Conservation (phyloP, 495 filamentous ascomycete genomes). For the Articulospora tetracladia region DNA sequence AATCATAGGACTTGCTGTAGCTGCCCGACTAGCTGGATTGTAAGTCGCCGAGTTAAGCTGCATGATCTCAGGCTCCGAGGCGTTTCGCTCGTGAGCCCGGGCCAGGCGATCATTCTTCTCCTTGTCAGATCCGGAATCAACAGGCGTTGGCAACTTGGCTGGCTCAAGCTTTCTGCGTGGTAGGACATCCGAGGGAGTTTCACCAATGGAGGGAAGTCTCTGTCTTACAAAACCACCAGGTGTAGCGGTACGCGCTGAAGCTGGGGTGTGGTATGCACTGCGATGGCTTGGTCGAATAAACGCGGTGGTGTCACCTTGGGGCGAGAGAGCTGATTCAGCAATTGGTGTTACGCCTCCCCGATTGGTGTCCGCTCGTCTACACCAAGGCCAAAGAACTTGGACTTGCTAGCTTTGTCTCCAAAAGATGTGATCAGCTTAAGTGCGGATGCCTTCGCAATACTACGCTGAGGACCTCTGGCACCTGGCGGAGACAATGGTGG, state of each 20-base stretch:
- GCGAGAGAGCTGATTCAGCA: constrained; percentile 83
- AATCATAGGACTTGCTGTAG: constrained; percentile 48
- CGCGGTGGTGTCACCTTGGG: constrained; percentile 58
- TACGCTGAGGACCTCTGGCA: constrained; percentile 48
- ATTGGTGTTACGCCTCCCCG: constrained; percentile 83
- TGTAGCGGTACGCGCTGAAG: constrained; percentile 68
- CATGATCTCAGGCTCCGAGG: constrained; percentile 26
- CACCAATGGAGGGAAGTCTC: constrained; percentile 81
- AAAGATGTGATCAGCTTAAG: constrained; percentile 94
- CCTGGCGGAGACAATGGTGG: constrained; percentile 55
- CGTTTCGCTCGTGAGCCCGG: constrained; percentile 15
- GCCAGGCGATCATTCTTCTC: constrained; percentile 17
- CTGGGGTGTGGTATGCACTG: constrained; percentile 58
- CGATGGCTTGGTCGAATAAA: constrained; percentile 58
- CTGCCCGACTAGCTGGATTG: constrained; percentile 36
- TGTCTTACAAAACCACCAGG: constrained; percentile 65
- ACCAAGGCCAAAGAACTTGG: constrained; percentile 61
- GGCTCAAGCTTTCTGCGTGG: constrained; percentile 32
- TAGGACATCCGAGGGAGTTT: constrained; percentile 48
- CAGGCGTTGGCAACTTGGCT: constrained; percentile 28
- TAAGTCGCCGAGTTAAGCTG: constrained; percentile 51
- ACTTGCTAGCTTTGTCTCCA: constrained; percentile 53
- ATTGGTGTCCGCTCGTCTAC: constrained; percentile 74
- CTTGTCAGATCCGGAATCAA: constrained; percentile 27
- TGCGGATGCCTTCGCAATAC: constrained; percentile 71